phyloP scores from a whole-genome alignment of 805 yeast species.

The Nematodospora valgi region DNA sequence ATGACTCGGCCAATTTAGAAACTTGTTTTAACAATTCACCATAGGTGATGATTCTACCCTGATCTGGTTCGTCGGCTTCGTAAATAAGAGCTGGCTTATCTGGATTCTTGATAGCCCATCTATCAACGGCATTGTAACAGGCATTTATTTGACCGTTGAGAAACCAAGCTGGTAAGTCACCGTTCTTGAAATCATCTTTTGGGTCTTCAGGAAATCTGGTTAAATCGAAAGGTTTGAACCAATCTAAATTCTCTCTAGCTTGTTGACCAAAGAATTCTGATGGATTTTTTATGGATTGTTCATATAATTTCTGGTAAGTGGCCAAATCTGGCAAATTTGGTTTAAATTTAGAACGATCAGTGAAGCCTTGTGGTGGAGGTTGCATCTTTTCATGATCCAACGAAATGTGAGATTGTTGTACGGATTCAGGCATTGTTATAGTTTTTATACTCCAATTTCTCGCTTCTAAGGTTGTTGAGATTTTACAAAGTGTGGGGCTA shows the following conservation, averaged over 20 bases:
- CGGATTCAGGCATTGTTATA: slow-evolving; percentile 12
- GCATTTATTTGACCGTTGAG: slow-evolving; percentile 92
- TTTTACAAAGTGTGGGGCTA: too few species aligned
- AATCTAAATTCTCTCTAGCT: slow-evolving; percentile 47
- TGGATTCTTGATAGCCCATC: slow-evolving; percentile 89
- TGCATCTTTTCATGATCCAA: slow-evolving; percentile 31
- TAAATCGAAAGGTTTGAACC: slow-evolving; percentile 51
- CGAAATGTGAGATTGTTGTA: slow-evolving; percentile 18
- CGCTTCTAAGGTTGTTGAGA: too few species aligned
- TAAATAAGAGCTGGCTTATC: slow-evolving; percentile 80
- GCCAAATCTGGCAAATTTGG: slow-evolving; percentile 49
- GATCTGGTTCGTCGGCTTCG: slow-evolving; percentile 88
- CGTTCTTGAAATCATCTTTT: slow-evolving; percentile 50
- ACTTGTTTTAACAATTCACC: slow-evolving; percentile 85
- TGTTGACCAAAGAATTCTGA: slow-evolving; percentile 50
- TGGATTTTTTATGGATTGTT: slow-evolving; percentile 57
- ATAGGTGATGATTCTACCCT: slow-evolving; percentile 73
- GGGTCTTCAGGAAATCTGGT: slow-evolving; percentile 46
- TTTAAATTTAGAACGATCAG: slow-evolving; percentile 41
- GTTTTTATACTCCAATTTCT: too few species aligned
- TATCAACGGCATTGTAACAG: slow-evolving; percentile 87
- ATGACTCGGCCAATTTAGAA: slow-evolving; percentile 79
- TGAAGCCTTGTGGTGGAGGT: slow-evolving; percentile 38
- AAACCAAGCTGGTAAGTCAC: slow-evolving; percentile 87
- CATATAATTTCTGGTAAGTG: slow-evolving; percentile 48